Evolutionary conservation across 2,329 filamentous ascomycete genomes (phyloP).

Genomic region (Diaporthe vaccinii): DNA sequence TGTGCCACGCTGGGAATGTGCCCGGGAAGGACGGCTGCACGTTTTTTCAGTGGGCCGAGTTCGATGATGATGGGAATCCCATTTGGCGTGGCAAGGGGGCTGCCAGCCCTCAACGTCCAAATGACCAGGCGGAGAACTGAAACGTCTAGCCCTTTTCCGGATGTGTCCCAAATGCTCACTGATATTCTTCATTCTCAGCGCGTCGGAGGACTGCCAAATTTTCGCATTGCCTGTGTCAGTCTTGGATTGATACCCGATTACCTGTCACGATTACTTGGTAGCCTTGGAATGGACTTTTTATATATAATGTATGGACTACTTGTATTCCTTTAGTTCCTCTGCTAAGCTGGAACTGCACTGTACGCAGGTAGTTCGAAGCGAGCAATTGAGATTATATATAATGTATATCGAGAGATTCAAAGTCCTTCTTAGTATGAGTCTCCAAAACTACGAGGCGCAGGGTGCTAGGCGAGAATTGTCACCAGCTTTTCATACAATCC

Average conservation of each 20-base stretch:
- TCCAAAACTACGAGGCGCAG: too few species aligned
- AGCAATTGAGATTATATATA: too few species aligned
- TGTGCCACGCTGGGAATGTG: slow-evolving; percentile 84
- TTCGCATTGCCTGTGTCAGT: background rate
- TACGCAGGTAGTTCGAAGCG: too few species aligned
- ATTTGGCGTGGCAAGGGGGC: slow-evolving; percentile 60
- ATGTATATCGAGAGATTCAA: background rate
- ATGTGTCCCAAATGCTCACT: background rate
- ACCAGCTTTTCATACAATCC: background rate
- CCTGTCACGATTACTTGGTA: background rate
- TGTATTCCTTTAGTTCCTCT: too few species aligned
- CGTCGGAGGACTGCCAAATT: too few species aligned
- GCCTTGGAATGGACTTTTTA: too few species aligned
- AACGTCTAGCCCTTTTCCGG: accelerated
- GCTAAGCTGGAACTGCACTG: too few species aligned
- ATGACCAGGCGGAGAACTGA: background rate
- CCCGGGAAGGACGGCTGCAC: slow-evolving; percentile 78
- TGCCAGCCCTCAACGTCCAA: background rate
- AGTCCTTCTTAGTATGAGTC: too few species aligned
- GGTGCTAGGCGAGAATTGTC: background rate
- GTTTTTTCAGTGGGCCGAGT: slow-evolving; percentile 89
- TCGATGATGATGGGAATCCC: slow-evolving; percentile 88
- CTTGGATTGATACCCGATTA: background rate
- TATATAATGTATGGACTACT: background rate
- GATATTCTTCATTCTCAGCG: background rate